These are phyloP conservation scores for Xerocomus brunneocitrinus DNA, from an alignment of 768 basidiomycete genomes.

Conservation along the genomic window DNA sequence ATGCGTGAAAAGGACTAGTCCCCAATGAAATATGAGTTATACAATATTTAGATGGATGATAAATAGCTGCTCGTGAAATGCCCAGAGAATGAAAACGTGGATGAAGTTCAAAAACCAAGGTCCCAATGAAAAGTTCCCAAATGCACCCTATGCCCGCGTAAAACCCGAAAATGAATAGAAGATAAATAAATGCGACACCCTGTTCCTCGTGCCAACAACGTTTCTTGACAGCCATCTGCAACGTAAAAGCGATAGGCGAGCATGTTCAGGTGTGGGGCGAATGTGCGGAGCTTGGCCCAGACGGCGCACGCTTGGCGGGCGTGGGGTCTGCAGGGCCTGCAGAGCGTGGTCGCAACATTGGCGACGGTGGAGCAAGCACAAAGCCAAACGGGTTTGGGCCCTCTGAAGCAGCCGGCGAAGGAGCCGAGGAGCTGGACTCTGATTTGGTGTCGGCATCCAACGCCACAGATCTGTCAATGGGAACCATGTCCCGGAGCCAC, in stretches of 20 bases:
- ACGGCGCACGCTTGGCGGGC: constrained; percentile 7
- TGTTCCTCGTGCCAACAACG: constrained; percentile 26
- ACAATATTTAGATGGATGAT: constrained; percentile 14
- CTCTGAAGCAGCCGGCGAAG: constrained; percentile 23
- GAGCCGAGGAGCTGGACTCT: constrained; percentile 11
- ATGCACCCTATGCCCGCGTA: constrained; percentile 10
- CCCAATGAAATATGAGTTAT: constrained; percentile 15
- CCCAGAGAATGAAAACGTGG: constrained; percentile 2
- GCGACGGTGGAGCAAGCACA: constrained; percentile 15
- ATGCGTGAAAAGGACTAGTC: not conserved
- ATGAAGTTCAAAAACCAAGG: not conserved
- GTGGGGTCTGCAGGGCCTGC: constrained; percentile 9
- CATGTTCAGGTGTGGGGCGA: constrained; percentile 11
- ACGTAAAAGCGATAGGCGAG: constrained; percentile 25
- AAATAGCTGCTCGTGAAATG: constrained; percentile 4
- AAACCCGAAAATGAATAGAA: constrained; percentile 16
- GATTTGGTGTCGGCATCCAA: constrained; percentile 17
- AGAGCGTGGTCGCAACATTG: constrained; percentile 23
- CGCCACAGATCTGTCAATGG: constrained; percentile 20
- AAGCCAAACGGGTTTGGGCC: constrained; percentile 5
- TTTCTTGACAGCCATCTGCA: constrained; percentile 9
- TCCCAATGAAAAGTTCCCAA: constrained; percentile 1
- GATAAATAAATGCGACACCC: not conserved
- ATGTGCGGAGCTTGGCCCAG: constrained; percentile 11
- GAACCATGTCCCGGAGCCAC: constrained; percentile 65